Base-by-base conservation (phyloP, 768 basidiomycete species). In the Amanita molliuscula region DNA sequence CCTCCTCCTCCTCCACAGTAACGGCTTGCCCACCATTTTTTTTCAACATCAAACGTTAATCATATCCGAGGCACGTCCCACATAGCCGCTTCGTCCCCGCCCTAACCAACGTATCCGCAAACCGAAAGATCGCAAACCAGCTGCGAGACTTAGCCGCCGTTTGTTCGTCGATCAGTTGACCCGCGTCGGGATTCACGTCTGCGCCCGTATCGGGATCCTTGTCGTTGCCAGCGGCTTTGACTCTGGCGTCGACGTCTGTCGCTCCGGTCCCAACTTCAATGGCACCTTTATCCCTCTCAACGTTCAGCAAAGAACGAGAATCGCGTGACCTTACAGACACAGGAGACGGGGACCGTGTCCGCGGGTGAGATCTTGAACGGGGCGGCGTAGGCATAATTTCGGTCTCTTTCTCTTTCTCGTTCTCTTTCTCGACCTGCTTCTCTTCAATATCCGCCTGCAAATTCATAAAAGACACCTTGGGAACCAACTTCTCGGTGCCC, bases 41-140 rank as follows among this genome's bases (percentile, higher is more conserved):
- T 11, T 11, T 34, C 34, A 41, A 9, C 23, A 18, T 44, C 26
- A 18, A 46, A 15, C 44, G 2, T 35, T 13, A 31, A 31, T 31
- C 28, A 4, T 41, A 48, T n/a, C 37, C 38, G n/a, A 48, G 41
- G 33, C 48, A 48, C 18, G 48, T 18, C 10, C 48, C 38, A 20
- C 48, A 48, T 7, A 48, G 8, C n/a, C 29, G 37, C 38, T 41
- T 48, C 16, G 26, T 38, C 18, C 48, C 48, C 23, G 7, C 48
- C 26, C 29, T 41, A 9, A 38, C 48, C 23, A 48, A 40, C 48
- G 48, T 33, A 26, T 48, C 48, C 13, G 48, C 48, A 26, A 48
- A 9, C 16, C 48, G 48, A 31, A 48, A 29, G 4, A 48, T 31
- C 7, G 16, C 48, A 40, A 40, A 48, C 26, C 48, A 28, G 23